Conservation (phyloP, 2,329 filamentous ascomycete species). For the Colletotrichum nymphaeae region DNA sequence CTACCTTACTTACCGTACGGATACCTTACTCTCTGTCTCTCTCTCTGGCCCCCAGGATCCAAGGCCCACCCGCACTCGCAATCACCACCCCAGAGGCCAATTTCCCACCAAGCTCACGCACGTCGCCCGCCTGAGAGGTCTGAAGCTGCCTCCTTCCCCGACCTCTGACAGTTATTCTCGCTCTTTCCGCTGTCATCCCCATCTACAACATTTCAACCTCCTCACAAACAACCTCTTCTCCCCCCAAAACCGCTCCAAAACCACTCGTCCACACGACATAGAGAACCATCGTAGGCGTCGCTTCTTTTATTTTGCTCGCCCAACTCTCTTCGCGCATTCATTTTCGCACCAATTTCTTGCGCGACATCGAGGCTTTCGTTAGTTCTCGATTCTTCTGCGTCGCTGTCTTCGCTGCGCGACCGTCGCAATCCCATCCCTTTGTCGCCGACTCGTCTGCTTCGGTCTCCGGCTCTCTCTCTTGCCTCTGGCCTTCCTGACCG, state of each 20-base stretch:
- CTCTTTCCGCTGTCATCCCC: constrained; percentile 30
- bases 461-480: constrained; percentile 28
- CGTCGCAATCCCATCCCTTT: constrained; percentile 31
- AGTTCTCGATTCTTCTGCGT: constrained; percentile 55
- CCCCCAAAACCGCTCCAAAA: constrained; percentile 31
- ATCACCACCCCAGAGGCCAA: constrained; percentile 34
- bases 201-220: constrained; percentile 34
- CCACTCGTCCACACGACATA: constrained; percentile 39
- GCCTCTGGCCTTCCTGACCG: constrained; percentile 19
- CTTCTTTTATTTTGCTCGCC: constrained; percentile 24
- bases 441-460: constrained; percentile 27
- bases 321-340: constrained; percentile 38
- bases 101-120: constrained; percentile 33
- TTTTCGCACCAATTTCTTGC: constrained; percentile 38
- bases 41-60: constrained; percentile 16
- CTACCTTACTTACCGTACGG: too few relatives aligned
- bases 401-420: constrained; percentile 36
- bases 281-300: constrained; percentile 35
- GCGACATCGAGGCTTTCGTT: constrained; percentile 58
- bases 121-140: constrained; percentile 27
- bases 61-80: constrained; percentile 33
- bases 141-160: constrained; percentile 16
- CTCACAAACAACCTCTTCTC: constrained; percentile 36
- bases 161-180: constrained; percentile 28
- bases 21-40: neutral